Evolutionary conservation across 306 rosid genomes (phyloP).

Genomic region (Glycine soja): DNA sequence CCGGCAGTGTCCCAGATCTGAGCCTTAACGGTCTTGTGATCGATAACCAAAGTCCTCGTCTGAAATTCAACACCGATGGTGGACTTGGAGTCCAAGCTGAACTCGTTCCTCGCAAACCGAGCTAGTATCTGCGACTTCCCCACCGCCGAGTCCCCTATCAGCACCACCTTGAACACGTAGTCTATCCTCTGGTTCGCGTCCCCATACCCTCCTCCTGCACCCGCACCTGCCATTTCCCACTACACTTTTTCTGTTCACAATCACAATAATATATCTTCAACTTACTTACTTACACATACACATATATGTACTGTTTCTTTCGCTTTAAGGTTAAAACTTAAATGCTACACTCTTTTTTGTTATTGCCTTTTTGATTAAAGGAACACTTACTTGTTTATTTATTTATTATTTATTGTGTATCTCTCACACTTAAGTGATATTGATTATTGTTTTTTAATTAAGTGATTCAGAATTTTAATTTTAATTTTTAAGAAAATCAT

Average conservation of each 20-base stretch:
- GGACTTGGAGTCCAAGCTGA: constrained; percentile 94
- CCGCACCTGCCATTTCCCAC: constrained; percentile 67
- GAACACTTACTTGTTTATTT: not conserved
- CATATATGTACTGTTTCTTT: constrained; percentile 13
- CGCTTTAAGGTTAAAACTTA: constrained; percentile 41
- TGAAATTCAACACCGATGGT: constrained; percentile 99
- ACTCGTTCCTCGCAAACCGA: constrained; percentile 92
- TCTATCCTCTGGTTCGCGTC: constrained; percentile 91
- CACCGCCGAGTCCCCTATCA: constrained; percentile 97
- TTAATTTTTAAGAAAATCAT: no score
- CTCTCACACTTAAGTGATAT: no score
- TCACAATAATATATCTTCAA: not conserved
- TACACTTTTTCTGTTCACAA: not conserved
- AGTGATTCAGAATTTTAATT: no score
- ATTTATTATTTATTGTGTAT: not conserved
- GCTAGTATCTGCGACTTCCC: constrained; percentile 98
- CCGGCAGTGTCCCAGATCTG: constrained; percentile 99
- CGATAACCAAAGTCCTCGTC: constrained; percentile 83
- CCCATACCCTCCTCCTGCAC: constrained; percentile 73
- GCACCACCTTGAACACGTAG: constrained; percentile 94
- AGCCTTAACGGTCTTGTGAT: constrained; percentile 95
- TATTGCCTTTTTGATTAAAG: constrained; percentile 24
- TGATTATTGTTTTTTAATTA: no score
- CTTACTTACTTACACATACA: not conserved
- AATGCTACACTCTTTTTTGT: constrained; percentile 22